A percentile compares a stretch with the other conserved stretches of the same genome.
Evolutionary conservation across 192 early-diverging fungal species (phyloP).

Genomic region (Geranomyces variabilis): DNA sequence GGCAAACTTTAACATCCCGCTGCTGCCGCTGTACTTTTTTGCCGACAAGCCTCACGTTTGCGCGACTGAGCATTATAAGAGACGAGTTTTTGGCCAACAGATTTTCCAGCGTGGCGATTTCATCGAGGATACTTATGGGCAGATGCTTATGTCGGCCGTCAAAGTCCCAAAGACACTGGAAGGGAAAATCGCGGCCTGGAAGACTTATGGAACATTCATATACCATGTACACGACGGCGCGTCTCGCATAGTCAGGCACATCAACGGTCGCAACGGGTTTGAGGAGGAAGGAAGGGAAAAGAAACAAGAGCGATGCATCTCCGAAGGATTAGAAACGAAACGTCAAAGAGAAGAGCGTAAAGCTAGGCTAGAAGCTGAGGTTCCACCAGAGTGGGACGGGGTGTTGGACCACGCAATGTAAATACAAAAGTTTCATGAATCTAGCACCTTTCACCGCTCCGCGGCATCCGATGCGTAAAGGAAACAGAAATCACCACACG

Average conservation of each 20-base stretch:
- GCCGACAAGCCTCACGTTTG: slow-evolving; percentile 43
- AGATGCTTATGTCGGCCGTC: slow-evolving; percentile 28
- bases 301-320: neutral
- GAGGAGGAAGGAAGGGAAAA: neutral
- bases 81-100: slow-evolving; percentile 24
- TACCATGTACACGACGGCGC: slow-evolving; percentile 36
- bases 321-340: neutral
- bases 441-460: too few species aligned
- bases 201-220: slow-evolving; percentile 27
- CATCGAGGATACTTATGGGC: slow-evolving; percentile 49
- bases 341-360: neutral
- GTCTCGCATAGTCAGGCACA: slow-evolving; percentile 5
- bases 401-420: too few species aligned
- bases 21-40: slow-evolving; percentile 42
- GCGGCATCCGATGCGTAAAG: neutral
- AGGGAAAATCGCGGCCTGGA: slow-evolving; percentile 22
- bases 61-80: slow-evolving; percentile 31
- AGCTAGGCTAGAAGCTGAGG: too few species aligned
- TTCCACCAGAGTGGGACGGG: too few species aligned
- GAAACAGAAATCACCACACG: neutral
- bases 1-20: slow-evolving; percentile 17
- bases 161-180: slow-evolving; percentile 23
- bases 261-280: slow-evolving; percentile 29
- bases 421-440: too few species aligned
- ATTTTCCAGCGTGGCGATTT: slow-evolving; percentile 45